Evolutionary conservation across 345 rosid genomes (phyloP).

Genomic region (Rhodamnia argentea): DNA sequence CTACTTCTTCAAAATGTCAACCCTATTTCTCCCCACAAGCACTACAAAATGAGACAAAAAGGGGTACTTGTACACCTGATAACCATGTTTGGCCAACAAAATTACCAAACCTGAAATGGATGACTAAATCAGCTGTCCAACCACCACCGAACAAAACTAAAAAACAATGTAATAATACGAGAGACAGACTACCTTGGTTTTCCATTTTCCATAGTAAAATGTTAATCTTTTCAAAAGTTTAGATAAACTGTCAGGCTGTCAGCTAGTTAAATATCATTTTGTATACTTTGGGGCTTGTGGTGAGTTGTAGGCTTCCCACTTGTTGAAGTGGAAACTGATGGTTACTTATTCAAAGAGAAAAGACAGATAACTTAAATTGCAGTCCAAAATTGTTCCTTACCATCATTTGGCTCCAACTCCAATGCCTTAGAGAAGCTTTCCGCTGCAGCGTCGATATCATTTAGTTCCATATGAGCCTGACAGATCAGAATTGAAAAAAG

Average conservation of each 20-base stretch:
- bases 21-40: neutral
- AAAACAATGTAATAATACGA: neutral
- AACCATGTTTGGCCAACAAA: neutral
- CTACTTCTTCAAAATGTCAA: neutral
- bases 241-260: neutral
- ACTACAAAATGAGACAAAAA: neutral
- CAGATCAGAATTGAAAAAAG: neutral
- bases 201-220: neutral
- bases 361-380: neutral
- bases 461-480: conserved; percentile 90
- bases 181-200: neutral
- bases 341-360: neutral
- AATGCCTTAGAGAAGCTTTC: conserved; percentile 89
- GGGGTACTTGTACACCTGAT: neutral
- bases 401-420: conserved; percentile 83
- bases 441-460: conserved; percentile 84
- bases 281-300: neutral
- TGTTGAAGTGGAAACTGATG: neutral
- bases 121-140: neutral
- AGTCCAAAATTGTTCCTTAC: conserved; percentile 17
- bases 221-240: neutral
- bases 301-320: neutral
- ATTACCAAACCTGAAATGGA: neutral
- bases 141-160: neutral
- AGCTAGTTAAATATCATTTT: neutral